phyloP scores from a whole-genome alignment of 108 stramenopile genomes.

The Pseudonitzschia multiseries region DNA sequence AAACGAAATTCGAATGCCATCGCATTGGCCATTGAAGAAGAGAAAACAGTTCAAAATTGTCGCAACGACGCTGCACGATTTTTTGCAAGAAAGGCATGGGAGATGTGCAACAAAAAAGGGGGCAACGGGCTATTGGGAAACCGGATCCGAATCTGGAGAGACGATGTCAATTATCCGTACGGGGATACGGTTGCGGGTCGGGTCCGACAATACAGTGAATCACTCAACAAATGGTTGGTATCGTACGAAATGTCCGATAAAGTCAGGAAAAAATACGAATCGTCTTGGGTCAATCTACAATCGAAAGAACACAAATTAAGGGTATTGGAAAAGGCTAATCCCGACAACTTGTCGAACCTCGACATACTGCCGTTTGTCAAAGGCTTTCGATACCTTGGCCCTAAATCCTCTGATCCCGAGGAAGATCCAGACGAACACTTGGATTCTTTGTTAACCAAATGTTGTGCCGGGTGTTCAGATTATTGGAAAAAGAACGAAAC shows the following conservation, averaged over 20 bases:
- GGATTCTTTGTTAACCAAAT: conserved; percentile 20
- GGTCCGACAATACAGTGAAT: conserved; percentile 40
- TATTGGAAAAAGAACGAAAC: conserved; percentile 36
- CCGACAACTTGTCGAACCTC: conserved; percentile 13
- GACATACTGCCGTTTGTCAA: conserved; percentile 57
- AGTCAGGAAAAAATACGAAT: conserved; percentile 42
- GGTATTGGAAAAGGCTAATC: conserved; percentile 35
- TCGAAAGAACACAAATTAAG: conserved; percentile 47
- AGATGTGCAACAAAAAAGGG: conserved; percentile 29
- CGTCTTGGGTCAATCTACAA: conserved; percentile 58
- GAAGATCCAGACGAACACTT: conserved; percentile 15
- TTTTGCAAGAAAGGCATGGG: conserved; percentile 53
- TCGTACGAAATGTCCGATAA: conserved; percentile 48
- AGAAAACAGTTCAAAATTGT: conserved; percentile 28
- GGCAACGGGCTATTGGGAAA: conserved; percentile 39
- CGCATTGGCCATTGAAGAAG: conserved; percentile 47
- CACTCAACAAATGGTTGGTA: conserved; percentile 55
- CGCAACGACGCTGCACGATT: conserved; percentile 54
- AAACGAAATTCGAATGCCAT: conserved; percentile 56
- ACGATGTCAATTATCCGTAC: conserved; percentile 68
- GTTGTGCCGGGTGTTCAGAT: conserved; percentile 54
- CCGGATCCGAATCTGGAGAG: conserved; percentile 47
- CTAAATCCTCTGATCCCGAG: conserved; percentile 12
- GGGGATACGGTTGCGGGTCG: conserved; percentile 58
- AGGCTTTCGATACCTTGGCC: conserved; percentile 33